Percentiles rank a stretch among this genome's conserved stretches.
These are phyloP conservation scores for Salinomyces thailandicus DNA, from an alignment of 2,329 filamentous ascomycete genomes.

Conservation along the genomic window DNA sequence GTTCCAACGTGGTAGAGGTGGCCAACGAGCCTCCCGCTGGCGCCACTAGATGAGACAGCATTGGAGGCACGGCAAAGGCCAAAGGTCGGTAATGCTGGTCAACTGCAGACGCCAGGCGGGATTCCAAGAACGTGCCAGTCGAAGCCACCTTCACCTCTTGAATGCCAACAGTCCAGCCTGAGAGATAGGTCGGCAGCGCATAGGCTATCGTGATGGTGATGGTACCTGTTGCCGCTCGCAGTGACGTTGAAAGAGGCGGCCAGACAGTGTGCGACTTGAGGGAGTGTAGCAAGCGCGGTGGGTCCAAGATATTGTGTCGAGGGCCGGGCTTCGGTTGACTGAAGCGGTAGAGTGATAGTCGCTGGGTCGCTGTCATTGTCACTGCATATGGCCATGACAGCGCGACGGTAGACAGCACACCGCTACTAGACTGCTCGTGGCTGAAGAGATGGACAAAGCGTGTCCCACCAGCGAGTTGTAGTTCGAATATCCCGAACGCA, in stretches of 20 bases:
- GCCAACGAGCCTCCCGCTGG: conserved; percentile 8
- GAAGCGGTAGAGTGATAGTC: conserved; percentile 59
- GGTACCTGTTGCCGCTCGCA: conserved; percentile 54
- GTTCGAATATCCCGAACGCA: conserved; percentile 57
- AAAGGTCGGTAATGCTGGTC: conserved; percentile 36
- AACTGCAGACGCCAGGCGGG: conserved; percentile 42
- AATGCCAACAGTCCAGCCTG: conserved; percentile 83
- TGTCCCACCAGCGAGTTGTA: conserved; percentile 36
- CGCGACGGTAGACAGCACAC: conserved; percentile 59
- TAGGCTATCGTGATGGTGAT: conserved; percentile 81
- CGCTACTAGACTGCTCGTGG: conserved; percentile 51
- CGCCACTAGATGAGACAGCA: conserved; percentile 18
- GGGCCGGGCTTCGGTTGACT: conserved; percentile 1
- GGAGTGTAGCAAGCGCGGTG: conserved; percentile 59
- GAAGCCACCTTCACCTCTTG: conserved; percentile 67
- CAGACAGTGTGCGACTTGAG: conserved; percentile 71
- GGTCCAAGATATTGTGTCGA: conserved; percentile 14
- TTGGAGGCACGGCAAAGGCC: conserved; percentile 23
- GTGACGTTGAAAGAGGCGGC: conserved; percentile 69
- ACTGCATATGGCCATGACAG: conserved; percentile 65
- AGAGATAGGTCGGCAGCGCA: conserved; percentile 62
- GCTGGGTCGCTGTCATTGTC: conserved; percentile 63
- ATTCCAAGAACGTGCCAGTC: conserved; percentile 38
- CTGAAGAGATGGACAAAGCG: conserved; percentile 44
- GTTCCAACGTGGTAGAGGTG: conserved; percentile 14